These are phyloP conservation scores for Canavalia ensiformis DNA, from an alignment of 306 rosid species.

Conservation along the genomic window DNA sequence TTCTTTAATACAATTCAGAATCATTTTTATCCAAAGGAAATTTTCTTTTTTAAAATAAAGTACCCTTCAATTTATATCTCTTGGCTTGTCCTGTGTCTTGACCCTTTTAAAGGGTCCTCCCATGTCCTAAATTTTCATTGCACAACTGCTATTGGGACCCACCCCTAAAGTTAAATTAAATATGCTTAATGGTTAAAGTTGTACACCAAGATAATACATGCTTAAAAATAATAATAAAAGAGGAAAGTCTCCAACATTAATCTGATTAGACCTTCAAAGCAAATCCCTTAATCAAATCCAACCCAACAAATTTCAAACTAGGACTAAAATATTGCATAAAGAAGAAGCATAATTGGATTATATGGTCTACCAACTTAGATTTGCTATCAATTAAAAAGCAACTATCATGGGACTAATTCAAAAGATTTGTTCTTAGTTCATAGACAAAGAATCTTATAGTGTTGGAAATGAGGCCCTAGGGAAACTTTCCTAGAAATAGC, in stretches of 20 bases:
- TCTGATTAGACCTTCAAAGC: neutral
- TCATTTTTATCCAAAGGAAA: conserved; percentile 24
- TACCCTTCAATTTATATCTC: conserved; percentile 21
- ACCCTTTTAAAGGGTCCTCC: conserved; percentile 29
- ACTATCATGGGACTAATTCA: neutral
- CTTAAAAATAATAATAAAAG: neutral
- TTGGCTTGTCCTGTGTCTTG: conserved; percentile 29
- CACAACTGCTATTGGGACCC: conserved; percentile 39
- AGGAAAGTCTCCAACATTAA: neutral
- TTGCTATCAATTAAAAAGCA: conserved; percentile 26
- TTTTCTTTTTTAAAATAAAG: neutral
- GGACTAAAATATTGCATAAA: conserved; percentile 5
- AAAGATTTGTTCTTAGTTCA: conserved; percentile 20
- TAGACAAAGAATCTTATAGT: conserved; percentile 36
- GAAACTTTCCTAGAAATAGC: conserved; percentile 35
- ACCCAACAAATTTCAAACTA: neutral
- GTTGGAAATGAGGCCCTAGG: conserved; percentile 17
- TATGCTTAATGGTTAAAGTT: conserved; percentile 7
- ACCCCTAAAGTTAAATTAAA: neutral
- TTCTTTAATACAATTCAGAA: conserved; percentile 37
- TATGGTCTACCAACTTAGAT: conserved; percentile 26
- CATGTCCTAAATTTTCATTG: conserved; percentile 34
- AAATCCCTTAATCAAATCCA: conserved; percentile 4
- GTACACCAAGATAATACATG: neutral
- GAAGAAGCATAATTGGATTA: conserved; percentile 12